Evolutionary conservation across 2,329 filamentous ascomycete species (phyloP).

Genomic region (Penicillium verrucosum): DNA sequence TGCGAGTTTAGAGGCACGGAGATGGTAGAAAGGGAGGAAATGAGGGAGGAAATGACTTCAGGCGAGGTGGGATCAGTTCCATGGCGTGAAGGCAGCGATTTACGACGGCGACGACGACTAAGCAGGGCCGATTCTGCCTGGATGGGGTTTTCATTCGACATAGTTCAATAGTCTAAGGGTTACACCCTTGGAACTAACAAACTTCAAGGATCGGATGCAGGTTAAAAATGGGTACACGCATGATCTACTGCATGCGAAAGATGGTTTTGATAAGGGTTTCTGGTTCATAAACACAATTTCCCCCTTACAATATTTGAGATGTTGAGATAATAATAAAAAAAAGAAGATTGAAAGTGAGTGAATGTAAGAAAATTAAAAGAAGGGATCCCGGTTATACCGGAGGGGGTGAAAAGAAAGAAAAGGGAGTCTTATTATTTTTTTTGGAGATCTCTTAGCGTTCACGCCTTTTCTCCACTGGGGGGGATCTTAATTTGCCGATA

Average conservation of each 20-base stretch:
- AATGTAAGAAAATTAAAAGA: neutral
- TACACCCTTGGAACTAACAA: constrained; percentile 3
- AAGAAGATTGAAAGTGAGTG: constrained; percentile 1
- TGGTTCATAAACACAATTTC: neutral
- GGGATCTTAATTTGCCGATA: constrained; percentile 20
- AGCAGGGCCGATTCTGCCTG: constrained; percentile 29
- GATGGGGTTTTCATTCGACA: constrained; percentile 27
- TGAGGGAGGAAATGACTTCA: constrained; percentile 57
- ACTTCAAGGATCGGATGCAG: constrained; percentile 23
- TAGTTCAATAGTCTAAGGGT: constrained; percentile 27
- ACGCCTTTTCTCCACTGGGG: constrained; percentile 16
- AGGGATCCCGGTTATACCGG: neutral
- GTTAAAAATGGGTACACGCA: constrained; percentile 23
- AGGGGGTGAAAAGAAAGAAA: neutral
- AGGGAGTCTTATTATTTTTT: constrained; percentile 3
- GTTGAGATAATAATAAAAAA: constrained; percentile 12
- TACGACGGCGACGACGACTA: constrained; percentile 45
- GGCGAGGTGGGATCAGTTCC: constrained; percentile 44
- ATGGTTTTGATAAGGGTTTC: constrained; percentile 8
- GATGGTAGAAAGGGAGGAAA: constrained; percentile 59
- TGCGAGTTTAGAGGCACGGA: constrained; percentile 64
- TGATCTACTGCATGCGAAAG: constrained; percentile 24
- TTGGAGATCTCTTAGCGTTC: constrained; percentile 16
- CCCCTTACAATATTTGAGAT: constrained; percentile 16
- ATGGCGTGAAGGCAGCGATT: constrained; percentile 36